Conservation (phyloP, 176 grass and related monocot genomes). For the Tuctoria greenei region DNA sequence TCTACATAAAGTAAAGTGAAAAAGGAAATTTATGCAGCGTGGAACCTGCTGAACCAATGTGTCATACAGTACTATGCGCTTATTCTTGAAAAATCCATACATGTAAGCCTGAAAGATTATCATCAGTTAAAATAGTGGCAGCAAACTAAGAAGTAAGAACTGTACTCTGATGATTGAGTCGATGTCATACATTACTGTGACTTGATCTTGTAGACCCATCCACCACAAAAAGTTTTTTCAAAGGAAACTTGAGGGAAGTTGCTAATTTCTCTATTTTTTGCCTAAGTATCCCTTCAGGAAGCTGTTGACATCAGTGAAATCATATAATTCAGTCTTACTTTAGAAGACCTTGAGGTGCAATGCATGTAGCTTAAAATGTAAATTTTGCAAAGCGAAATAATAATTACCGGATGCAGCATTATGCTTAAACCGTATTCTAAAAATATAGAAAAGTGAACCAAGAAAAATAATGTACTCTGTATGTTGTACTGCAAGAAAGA, state of each 20-base stretch:
- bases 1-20: not conserved
- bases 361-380: not conserved
- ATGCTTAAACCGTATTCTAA: not conserved
- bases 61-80: slow-evolving; percentile 98
- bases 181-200: slow-evolving; percentile 87
- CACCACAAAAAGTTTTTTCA: slow-evolving; percentile 94
- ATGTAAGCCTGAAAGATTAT: slow-evolving; percentile 83
- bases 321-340: slow-evolving; percentile 10
- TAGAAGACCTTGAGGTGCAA: not conserved
- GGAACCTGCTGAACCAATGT: slow-evolving; percentile 97
- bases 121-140: slow-evolving; percentile 33
- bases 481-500: not conserved
- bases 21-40: slow-evolving; percentile 1
- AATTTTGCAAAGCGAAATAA: slow-evolving; percentile 7
- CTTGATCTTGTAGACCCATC: slow-evolving; percentile 98
- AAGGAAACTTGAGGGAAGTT: slow-evolving; percentile 89
- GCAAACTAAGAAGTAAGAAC: slow-evolving; percentile 1
- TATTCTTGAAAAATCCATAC: slow-evolving; percentile 99
- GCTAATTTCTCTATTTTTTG: slow-evolving; percentile 95
- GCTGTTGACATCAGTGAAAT: slow-evolving; percentile 55
- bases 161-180: not conserved
- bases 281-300: slow-evolving; percentile 86
- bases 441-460: slow-evolving; percentile 23
- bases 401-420: slow-evolving; percentile 12
- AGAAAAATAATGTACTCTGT: not conserved